phyloP scores from a whole-genome alignment of 192 early-diverging fungal species.

The Coemansia sp. region DNA sequence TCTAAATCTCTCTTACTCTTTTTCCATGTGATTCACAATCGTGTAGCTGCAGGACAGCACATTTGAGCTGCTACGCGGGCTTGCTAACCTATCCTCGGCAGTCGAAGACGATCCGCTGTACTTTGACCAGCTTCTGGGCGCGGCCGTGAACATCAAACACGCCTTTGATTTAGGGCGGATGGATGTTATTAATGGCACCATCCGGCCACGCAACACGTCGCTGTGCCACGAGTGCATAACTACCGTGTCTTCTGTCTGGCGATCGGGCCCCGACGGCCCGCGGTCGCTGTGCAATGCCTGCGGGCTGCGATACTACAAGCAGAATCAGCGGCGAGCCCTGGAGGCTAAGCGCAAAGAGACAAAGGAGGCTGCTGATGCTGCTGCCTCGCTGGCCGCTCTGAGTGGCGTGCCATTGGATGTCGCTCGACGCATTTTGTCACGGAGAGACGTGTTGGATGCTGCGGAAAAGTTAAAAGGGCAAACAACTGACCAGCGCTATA shows the following conservation, averaged over 20 bases:
- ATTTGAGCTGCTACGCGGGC: conserved; percentile 44
- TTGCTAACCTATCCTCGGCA: conserved; percentile 34
- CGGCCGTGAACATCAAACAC: conserved; percentile 51
- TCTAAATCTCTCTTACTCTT: not conserved
- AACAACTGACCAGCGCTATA: not conserved
- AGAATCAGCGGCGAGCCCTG: conserved; percentile 50
- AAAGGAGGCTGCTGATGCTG: conserved; percentile 24
- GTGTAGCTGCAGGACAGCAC: conserved; percentile 53
- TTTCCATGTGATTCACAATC: not conserved
- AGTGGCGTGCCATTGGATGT: conserved; percentile 9
- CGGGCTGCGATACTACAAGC: conserved; percentile 58
- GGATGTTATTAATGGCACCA: conserved; percentile 50
- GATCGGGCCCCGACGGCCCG: conserved; percentile 51
- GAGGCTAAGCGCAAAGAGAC: conserved; percentile 46
- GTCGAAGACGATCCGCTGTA: conserved; percentile 50
- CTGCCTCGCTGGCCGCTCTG: conserved; percentile 17
- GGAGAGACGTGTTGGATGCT: not conserved
- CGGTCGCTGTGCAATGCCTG: conserved; percentile 62
- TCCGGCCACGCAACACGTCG: conserved; percentile 51
- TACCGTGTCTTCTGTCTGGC: conserved; percentile 53
- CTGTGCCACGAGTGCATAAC: conserved; percentile 55
- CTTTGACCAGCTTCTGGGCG: conserved; percentile 53
- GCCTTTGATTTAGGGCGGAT: conserved; percentile 51
- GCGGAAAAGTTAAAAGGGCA: not conserved
- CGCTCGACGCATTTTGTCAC: not conserved